phyloP scores from a whole-genome alignment of 2,329 filamentous ascomycete species.

The Dendrostoma leiphaemia region DNA sequence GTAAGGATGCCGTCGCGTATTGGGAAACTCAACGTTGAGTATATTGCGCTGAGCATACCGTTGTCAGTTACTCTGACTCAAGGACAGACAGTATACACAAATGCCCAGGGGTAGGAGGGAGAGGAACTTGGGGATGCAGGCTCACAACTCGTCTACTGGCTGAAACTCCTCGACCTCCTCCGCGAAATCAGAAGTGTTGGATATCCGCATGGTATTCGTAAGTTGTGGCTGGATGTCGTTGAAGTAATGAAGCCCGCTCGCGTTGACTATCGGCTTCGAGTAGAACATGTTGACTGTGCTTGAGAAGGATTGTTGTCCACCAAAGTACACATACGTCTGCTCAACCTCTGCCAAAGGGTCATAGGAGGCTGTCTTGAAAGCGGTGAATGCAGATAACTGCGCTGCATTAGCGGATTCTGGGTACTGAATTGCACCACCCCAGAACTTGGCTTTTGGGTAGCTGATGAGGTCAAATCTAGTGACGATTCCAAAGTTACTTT shows the following conservation, averaged over 20 bases:
- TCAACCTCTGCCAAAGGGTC: not conserved
- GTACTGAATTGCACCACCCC: not conserved
- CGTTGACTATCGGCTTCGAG: not conserved
- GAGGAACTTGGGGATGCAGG: not conserved
- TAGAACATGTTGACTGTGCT: not conserved
- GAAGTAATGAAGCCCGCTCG: not conserved
- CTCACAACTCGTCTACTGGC: not conserved
- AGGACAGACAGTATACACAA: too few relatives aligned
- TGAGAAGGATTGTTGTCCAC: not conserved
- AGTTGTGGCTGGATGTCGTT: not conserved
- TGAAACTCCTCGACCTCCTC: not conserved
- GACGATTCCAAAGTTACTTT: conserved; percentile 39
- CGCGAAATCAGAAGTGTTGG: not conserved
- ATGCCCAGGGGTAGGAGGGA: too few relatives aligned
- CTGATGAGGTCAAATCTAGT: conserved; percentile 26
- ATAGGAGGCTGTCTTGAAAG: not conserved
- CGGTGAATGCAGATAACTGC: not conserved
- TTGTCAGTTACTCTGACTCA: too few relatives aligned
- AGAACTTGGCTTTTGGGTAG: not conserved
- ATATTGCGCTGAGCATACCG: not conserved
- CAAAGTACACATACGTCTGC: not conserved
- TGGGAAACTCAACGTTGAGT: not conserved
- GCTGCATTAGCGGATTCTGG: not conserved
- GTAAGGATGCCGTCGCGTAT: not conserved
- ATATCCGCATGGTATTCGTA: not conserved